Percentiles rank a stretch among this genome's conserved stretches.
Conservation (phyloP, 306 rosid species). For the Prunus davidiana region DNA sequence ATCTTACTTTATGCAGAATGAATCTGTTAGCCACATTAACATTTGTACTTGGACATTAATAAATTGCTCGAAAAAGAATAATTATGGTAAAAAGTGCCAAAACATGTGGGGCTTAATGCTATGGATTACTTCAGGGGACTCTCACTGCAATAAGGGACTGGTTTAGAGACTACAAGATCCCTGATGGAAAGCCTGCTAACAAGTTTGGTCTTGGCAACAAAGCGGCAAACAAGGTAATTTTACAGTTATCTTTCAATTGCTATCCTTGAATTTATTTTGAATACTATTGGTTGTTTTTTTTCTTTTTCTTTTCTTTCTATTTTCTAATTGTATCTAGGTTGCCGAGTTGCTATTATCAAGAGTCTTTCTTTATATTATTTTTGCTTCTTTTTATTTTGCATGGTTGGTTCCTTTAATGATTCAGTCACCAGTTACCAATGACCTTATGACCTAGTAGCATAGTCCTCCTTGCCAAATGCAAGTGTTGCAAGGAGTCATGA, state of each 20-base stretch:
- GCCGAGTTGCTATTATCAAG: not conserved
- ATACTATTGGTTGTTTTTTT: not conserved
- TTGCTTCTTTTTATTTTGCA: not conserved
- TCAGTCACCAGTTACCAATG: not conserved
- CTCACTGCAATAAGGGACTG: slow-evolving; percentile 88
- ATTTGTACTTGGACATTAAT: not conserved
- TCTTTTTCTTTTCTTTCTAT: not conserved
- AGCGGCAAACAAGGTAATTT: slow-evolving; percentile 73
- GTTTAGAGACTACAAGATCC: slow-evolving; percentile 97
- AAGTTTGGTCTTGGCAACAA: slow-evolving; percentile 89
- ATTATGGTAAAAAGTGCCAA: not conserved
- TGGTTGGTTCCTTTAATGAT: not conserved
- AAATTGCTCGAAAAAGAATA: not conserved
- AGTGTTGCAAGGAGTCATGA: not conserved
- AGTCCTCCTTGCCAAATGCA: not conserved
- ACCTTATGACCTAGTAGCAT: not conserved
- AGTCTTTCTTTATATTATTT: not conserved
- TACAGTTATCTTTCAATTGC: not conserved
- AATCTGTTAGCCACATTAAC: not conserved
- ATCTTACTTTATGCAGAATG: not conserved
- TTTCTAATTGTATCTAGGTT: not conserved
- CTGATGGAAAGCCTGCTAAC: slow-evolving; percentile 98
- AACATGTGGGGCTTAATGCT: slow-evolving; percentile 20
- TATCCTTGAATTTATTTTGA: not conserved
- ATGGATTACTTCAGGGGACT: slow-evolving; percentile 61